These are phyloP conservation scores for Thinopyrum elongatum DNA, from an alignment of 176 grass and related monocot genomes.

Conservation along the genomic window DNA sequence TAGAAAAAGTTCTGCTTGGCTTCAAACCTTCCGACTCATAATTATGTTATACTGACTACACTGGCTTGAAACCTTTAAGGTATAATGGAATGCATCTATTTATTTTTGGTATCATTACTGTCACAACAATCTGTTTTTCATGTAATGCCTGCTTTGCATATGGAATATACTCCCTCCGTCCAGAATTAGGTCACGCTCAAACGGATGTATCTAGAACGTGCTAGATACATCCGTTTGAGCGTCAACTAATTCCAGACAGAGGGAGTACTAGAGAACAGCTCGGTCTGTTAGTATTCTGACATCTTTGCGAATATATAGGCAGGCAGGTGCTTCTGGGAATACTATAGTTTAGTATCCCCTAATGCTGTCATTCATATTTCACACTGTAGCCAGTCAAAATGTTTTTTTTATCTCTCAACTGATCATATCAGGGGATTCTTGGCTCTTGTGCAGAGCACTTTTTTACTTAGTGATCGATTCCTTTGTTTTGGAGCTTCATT, in stretches of 20 bases:
- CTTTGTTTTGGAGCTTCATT: no score
- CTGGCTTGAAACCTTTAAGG: slow-evolving; percentile 6
- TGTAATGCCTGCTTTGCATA: slow-evolving; percentile 16
- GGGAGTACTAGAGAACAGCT: slow-evolving; percentile 10
- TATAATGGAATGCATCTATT: neutral
- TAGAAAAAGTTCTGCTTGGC: neutral
- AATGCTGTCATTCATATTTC: slow-evolving; percentile 18
- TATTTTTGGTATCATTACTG: slow-evolving; percentile 18
- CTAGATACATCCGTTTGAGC: no score
- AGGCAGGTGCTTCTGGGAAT: slow-evolving; percentile 7
- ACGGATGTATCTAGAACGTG: no score
- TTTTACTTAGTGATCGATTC: no score
- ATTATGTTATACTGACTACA: neutral
- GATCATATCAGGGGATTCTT: neutral
- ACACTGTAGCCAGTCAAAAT: neutral
- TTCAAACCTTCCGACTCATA: neutral
- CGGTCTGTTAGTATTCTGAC: neutral
- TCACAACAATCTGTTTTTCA: slow-evolving; percentile 23
- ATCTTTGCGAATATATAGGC: slow-evolving; percentile 7
- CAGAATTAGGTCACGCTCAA: no score
- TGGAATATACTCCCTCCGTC: neutral
- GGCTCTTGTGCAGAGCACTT: neutral
- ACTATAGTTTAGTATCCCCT: slow-evolving; percentile 6
- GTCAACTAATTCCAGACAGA: no score
- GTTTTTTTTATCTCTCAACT: slow-evolving; percentile 6